Base-by-base conservation (phyloP, 2,329 filamentous ascomycete genomes). In the Exutisphaerella laricina region DNA sequence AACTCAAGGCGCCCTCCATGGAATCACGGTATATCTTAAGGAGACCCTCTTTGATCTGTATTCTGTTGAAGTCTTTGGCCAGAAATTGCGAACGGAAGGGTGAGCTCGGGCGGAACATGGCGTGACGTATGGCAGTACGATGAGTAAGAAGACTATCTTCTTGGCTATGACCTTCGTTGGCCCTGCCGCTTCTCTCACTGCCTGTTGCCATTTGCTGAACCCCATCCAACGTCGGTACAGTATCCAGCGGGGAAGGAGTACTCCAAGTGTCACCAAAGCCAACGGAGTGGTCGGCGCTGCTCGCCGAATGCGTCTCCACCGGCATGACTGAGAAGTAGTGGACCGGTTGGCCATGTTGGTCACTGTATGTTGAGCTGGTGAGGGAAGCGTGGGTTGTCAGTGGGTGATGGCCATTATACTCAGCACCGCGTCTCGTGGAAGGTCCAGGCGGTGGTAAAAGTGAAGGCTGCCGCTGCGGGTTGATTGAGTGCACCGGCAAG, bases 1-100 rank as follows among this genome's bases (percentile, higher is more conserved):
- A 52, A 30, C 43, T 47, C 14, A 52, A 37, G 5, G 47, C 47
- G 17, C 45, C 45, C 28, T 52, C 50, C 36, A 52, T 45, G 26
- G 44, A 48, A 29, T 52, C 50, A 23, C 47, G 47, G 23, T 52
- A 52, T 13, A 52, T 46, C 26, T 48, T 50, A 25, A 52, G 23
- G 9, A 51, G 37, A 9, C 45, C 34, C 12, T 39, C 30, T 21
- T 48, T 48, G 45, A 48, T 39, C 25, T 48, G 45, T 26, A 48
- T 21, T 13, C 45, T 31, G 25, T 41, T 45, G 29, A 40, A 48
- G 16, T 48, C 45, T 10, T 48, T 38, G 1, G 41, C 38, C 21
- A 48, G 34, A 29, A 48, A 48, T 13, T 48, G 45, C n/a, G 33
- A 36, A 6, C 20, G 32, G 33, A 41, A 48, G 9, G 45, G 45